Evolutionary conservation across 2,329 filamentous ascomycete species (phyloP).

Genomic region (Fusarium irregulare): DNA sequence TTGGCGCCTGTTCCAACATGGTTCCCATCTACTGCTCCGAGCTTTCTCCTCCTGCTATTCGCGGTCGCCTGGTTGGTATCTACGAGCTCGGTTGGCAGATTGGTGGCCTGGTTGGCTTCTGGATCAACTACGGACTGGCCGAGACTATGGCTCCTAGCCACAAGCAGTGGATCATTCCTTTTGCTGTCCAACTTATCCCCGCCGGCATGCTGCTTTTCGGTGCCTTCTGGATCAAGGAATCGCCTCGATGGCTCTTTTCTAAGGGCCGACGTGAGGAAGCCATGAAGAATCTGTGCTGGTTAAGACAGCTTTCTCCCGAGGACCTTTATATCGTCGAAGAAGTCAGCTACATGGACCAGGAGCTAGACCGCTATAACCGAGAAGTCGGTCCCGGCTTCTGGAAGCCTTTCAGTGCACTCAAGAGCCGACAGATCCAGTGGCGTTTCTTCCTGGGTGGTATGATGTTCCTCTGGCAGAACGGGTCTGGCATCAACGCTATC

Average conservation of each 20-base stretch:
- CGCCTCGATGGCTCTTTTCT: constrained; percentile 75
- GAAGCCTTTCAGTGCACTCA: constrained; percentile 73
- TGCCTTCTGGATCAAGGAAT: constrained; percentile 70
- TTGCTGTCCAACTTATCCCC: constrained; percentile 74
- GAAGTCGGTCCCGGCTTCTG: constrained; percentile 80
- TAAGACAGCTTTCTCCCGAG: constrained; percentile 65
- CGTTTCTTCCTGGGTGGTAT: constrained; percentile 80
- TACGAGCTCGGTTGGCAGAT: constrained; percentile 75
- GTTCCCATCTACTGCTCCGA: constrained; percentile 72
- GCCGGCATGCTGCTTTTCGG: constrained; percentile 70
- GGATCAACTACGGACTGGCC: constrained; percentile 73
- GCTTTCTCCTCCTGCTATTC: constrained; percentile 69
- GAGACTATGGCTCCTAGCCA: constrained; percentile 56
- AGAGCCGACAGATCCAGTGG: constrained; percentile 70
- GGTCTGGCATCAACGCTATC: constrained; percentile 78
- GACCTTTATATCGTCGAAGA: constrained; percentile 79
- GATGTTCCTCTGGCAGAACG: constrained; percentile 84
- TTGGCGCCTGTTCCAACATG: constrained; percentile 72
- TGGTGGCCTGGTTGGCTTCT: constrained; percentile 72
- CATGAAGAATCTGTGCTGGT: constrained; percentile 70
- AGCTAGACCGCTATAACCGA: constrained; percentile 71
- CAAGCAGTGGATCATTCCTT: constrained; percentile 68
- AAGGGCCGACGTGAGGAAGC: constrained; percentile 70
- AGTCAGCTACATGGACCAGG: constrained; percentile 75
- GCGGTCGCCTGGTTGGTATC: constrained; percentile 72